A percentile compares a stretch with the other conserved stretches of the same genome.
Conservation (phyloP, 306 rosid genomes). For the Vigna nakashimae region DNA sequence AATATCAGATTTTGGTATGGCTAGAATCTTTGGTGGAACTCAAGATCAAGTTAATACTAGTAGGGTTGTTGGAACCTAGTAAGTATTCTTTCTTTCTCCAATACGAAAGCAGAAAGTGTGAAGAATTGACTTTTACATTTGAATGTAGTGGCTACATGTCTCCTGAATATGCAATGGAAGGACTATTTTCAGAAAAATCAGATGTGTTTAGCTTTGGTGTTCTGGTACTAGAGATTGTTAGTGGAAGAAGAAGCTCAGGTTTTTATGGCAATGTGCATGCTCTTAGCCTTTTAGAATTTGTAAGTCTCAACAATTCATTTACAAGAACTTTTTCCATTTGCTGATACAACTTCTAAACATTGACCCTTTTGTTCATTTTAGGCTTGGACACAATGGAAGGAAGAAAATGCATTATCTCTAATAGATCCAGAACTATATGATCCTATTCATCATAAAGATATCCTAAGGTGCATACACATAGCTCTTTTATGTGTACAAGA, state of each 20-base stretch:
- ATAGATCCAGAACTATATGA: constrained; percentile 34
- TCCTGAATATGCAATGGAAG: constrained; percentile 42
- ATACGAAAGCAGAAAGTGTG: neutral
- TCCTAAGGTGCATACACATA: constrained; percentile 40
- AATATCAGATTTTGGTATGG: constrained; percentile 44
- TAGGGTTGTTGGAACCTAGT: constrained; percentile 38
- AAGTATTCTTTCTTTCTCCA: neutral
- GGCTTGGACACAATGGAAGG: constrained; percentile 49
- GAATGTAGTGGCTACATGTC: constrained; percentile 42
- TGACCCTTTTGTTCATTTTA: neutral
- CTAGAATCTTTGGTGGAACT: constrained; percentile 19
- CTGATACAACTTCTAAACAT: neutral
- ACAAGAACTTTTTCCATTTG: too few species aligned
- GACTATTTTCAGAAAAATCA: constrained; percentile 41
- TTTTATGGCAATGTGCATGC: constrained; percentile 18
- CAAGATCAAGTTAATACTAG: constrained; percentile 28
- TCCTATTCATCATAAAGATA: neutral
- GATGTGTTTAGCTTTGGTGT: constrained; percentile 43
- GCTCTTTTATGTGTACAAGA: constrained; percentile 44
- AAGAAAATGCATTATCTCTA: constrained; percentile 10
- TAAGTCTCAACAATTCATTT: constrained; percentile 19
- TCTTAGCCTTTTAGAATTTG: constrained; percentile 38
- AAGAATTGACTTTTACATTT: neutral
- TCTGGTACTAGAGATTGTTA: constrained; percentile 40
- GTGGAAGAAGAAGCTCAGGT: constrained; percentile 38